Evolutionary conservation across 768 basidiomycete species (phyloP), one percentile per base, ranked within the genome.

Genomic region (Leucogyrophana mollusca): DNA sequence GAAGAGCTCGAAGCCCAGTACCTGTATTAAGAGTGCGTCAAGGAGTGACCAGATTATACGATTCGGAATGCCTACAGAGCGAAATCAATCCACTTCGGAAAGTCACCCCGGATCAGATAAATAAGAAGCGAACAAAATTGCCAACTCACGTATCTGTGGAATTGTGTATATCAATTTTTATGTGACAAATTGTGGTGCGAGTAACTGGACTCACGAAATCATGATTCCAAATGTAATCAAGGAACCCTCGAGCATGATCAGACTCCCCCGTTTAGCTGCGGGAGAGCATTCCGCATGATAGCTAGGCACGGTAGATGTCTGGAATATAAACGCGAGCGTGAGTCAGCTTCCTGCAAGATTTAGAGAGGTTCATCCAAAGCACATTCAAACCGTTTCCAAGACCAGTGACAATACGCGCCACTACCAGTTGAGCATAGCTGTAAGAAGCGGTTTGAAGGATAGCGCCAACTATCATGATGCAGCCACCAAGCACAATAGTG

Each of bases 251-350:
- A 85, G 73, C 74, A 82, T 80, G 43, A 85, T 81, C 46, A 83
- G 65, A 45, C 78, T 76, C 16, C 84, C 83, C 39, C 84, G 68
- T 45, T 71, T 71, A 23, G 79, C 70, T 3, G 81, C 76, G 4
- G 79, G 73, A 2, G 83, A 82, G 56, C 81, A 83, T 61, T 87
- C 84, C 0, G 81, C 78, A 49, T 83, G 81, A 57, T 83, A 86
- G 8, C 73, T 70, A 2, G 83, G 82, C 0, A 83, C 77, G 11
- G 82, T 83, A 3, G 82, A 83, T 3, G 83, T 85, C 76, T 83
- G n/a, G n/a, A n/a, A n/a, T n/a, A n/a, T n/a, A n/a, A n/a, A n/a
- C n/a, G n/a, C n/a, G n/a, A n/a, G n/a, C n/a, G n/a, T n/a, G n/a
- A n/a, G n/a, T n/a, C n/a, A n/a, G n/a, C n/a, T n/a, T n/a, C n/a